phyloP scores from a whole-genome alignment of 83 land plant genomes.

The Picea abies region DNA sequence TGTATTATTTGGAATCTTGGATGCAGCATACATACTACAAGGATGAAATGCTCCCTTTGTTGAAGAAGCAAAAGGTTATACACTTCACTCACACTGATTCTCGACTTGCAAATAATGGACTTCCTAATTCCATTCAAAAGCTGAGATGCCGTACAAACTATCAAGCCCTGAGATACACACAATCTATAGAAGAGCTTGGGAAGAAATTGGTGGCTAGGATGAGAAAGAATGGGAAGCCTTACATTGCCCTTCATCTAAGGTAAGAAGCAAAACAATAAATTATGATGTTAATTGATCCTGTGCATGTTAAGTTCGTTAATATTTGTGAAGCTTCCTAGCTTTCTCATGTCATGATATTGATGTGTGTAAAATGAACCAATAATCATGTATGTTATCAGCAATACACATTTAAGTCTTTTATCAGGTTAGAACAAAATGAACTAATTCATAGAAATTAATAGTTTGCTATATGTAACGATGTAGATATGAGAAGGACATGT shows the following conservation, averaged over 20 bases:
- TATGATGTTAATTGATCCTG: background rate
- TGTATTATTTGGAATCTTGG: conserved; percentile 24
- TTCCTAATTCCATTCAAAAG: conserved; percentile 53
- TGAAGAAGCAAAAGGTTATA: conserved; percentile 75
- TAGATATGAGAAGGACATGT: conserved; percentile 96
- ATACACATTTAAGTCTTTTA: background rate
- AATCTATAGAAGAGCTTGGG: conserved; percentile 60
- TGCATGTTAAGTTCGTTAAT: conserved; percentile 8
- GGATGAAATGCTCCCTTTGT: conserved; percentile 32
- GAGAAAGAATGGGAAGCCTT: conserved; percentile 41
- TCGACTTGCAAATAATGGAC: conserved; percentile 78
- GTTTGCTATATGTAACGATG: background rate
- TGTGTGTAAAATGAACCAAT: background rate
- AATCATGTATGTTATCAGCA: background rate
- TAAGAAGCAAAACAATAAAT: conserved; percentile 14
- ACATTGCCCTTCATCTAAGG: conserved; percentile 88
- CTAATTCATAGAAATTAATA: background rate
- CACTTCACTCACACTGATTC: conserved; percentile 76
- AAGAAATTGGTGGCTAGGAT: conserved; percentile 53
- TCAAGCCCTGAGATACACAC: conserved; percentile 50
- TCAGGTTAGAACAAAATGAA: background rate
- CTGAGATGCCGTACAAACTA: conserved; percentile 83
- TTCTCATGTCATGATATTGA: background rate
- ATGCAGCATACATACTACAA: conserved; percentile 76
- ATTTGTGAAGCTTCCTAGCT: background rate